Evolutionary conservation across 139 green algal genomes (phyloP).

Genomic region (Picochlorum sp.): DNA sequence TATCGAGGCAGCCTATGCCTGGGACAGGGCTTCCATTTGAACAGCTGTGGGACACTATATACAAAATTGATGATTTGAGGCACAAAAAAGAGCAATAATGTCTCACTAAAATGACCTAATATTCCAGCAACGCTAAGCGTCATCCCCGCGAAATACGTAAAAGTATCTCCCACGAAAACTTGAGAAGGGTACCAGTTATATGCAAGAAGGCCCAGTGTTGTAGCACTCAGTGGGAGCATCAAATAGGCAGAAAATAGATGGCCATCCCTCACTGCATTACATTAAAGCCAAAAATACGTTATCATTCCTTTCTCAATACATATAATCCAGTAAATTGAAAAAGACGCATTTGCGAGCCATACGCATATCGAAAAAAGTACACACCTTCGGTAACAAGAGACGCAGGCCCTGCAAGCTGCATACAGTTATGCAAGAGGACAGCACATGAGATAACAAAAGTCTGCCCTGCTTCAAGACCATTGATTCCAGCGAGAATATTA

Average conservation of each 20-base stretch:
- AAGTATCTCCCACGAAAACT: constrained; percentile 98
- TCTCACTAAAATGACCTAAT: constrained; percentile 95
- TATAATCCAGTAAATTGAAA: not conserved
- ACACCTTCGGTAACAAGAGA: not conserved
- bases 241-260: constrained; percentile 93
- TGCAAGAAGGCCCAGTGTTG: constrained; percentile 71
- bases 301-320: not conserved
- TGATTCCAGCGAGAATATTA: constrained; percentile 97
- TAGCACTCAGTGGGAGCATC: constrained; percentile 73
- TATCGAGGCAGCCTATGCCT: constrained; percentile 84
- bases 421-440: constrained; percentile 75
- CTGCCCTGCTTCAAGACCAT: constrained; percentile 92
- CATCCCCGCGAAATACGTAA: constrained; percentile 99
- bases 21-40: constrained; percentile 91
- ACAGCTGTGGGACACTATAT: constrained; percentile 91
- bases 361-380: not conserved
- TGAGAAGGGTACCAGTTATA: constrained; percentile 78
- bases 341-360: not conserved
- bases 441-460: constrained; percentile 82
- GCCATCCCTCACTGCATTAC: constrained; percentile 43
- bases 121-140: constrained; percentile 92
- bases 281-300: not conserved
- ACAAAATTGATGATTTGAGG: constrained; percentile 96
- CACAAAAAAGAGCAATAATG: constrained; percentile 90
- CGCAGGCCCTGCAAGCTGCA: constrained; percentile 24